Percentiles rank a stretch among this genome's conserved stretches.
Evolutionary conservation across 805 yeast species (phyloP).

Genomic region (Candida nitratophila): DNA sequence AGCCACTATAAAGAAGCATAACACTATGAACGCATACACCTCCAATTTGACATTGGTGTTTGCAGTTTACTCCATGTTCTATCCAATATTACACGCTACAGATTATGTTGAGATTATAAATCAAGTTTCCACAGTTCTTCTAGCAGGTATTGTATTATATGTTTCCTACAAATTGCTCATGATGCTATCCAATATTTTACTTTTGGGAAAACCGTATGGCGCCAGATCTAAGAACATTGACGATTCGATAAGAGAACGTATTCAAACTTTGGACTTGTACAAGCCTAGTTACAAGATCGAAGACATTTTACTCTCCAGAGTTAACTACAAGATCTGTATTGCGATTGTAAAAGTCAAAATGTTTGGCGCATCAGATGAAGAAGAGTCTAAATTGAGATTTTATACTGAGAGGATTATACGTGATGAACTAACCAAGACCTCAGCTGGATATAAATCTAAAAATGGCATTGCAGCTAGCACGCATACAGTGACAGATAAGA

Average conservation of each 20-base stretch:
- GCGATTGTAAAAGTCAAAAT: slow-evolving; percentile 49
- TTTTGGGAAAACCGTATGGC: slow-evolving; percentile 44
- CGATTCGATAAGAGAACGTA: slow-evolving; percentile 33
- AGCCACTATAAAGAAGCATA: slow-evolving; percentile 9
- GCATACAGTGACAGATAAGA: neutral
- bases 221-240: slow-evolving; percentile 6
- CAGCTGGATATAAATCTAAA: neutral
- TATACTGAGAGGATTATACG: slow-evolving; percentile 37
- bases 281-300: slow-evolving; percentile 42
- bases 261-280: slow-evolving; percentile 45
- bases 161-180: slow-evolving; percentile 34
- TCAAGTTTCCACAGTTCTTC: slow-evolving; percentile 17
- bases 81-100: slow-evolving; percentile 18
- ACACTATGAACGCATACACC: slow-evolving; percentile 31
- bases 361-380: slow-evolving; percentile 69
- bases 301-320: slow-evolving; percentile 49
- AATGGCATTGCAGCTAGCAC: neutral
- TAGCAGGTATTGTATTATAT: slow-evolving; percentile 17
- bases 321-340: slow-evolving; percentile 53
- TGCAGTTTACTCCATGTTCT: slow-evolving; percentile 22
- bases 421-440: neutral
- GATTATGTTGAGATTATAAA: slow-evolving; percentile 14
- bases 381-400: slow-evolving; percentile 49
- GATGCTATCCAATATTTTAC: slow-evolving; percentile 43
- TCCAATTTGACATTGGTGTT: slow-evolving; percentile 34